phyloP scores from a whole-genome alignment of 2,329 filamentous ascomycete genomes.

The Penicillium concentricum region DNA sequence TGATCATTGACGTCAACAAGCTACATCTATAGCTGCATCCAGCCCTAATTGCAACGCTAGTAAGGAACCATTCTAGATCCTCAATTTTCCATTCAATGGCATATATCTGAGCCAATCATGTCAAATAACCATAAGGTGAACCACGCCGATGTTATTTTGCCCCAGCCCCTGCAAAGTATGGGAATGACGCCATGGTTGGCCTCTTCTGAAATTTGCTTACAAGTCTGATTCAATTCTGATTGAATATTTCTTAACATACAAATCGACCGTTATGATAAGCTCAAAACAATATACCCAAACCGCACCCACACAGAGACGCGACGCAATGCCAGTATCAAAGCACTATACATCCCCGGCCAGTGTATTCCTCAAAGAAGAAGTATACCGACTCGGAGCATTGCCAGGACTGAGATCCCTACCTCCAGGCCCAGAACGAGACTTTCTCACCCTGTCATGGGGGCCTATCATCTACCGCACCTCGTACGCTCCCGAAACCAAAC shows the following conservation, averaged over 20 bases:
- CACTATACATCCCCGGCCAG: slow-evolving; percentile 19
- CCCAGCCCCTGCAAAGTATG: neutral
- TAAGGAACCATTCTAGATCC: neutral
- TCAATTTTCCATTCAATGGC: neutral
- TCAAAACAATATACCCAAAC: neutral
- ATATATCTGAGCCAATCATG: neutral
- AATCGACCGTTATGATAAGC: neutral
- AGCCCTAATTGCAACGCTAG: neutral
- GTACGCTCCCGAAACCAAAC: slow-evolving; percentile 27
- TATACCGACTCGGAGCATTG: slow-evolving; percentile 25
- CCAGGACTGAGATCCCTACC: slow-evolving; percentile 28
- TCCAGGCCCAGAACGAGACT: slow-evolving; percentile 28
- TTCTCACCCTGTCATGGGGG: slow-evolving; percentile 31
- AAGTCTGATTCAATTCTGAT: neutral
- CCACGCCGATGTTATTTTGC: neutral
- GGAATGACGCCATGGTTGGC: slow-evolving; percentile 6
- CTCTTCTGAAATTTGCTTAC: neutral
- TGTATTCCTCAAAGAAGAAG: slow-evolving; percentile 28
- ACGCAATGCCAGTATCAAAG: slow-evolving; percentile 10
- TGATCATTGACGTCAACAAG: neutral
- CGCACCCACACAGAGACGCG: neutral
- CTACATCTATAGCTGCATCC: neutral
- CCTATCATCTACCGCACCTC: slow-evolving; percentile 30
- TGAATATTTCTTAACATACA: neutral
- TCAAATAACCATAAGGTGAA: neutral